Evolutionary conservation across 2,329 filamentous ascomycete genomes (phyloP).

Genomic region (Tolypocladium paradoxum): DNA sequence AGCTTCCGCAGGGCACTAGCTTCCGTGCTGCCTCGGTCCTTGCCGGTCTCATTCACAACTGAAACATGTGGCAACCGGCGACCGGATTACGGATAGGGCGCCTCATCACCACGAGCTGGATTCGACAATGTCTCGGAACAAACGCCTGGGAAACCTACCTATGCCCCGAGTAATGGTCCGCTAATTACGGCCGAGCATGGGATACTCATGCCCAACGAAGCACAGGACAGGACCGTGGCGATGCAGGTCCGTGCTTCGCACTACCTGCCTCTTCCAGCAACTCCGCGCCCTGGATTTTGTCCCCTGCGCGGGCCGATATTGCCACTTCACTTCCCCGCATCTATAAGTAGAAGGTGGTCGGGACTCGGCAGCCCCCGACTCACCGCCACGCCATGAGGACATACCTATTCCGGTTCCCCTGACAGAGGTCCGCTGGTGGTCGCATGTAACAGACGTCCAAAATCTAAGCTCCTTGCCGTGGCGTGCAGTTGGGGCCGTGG

Average conservation of each 20-base stretch:
- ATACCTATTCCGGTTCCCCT: background rate
- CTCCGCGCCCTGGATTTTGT: background rate
- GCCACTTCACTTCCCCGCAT: background rate
- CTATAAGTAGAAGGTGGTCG: background rate
- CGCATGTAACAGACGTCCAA: background rate
- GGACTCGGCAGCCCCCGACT: too few species aligned
- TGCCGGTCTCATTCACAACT: background rate
- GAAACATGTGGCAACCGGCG: too few species aligned
- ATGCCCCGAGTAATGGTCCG: too few species aligned
- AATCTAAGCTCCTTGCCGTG: background rate
- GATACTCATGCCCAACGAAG: background rate
- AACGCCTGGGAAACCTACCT: too few species aligned
- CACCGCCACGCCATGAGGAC: background rate
- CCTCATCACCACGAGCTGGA: background rate
- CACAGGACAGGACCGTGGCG: background rate
- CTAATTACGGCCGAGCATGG: background rate
- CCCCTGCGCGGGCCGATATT: too few species aligned
- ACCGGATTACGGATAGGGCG: accelerated
- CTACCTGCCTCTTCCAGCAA: background rate
- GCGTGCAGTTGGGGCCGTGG: background rate
- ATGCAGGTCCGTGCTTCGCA: background rate
- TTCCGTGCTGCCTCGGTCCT: background rate
- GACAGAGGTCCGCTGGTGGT: background rate
- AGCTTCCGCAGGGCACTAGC: background rate
- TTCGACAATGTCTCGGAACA: background rate